Evolutionary conservation across 106 monocot genomes (phyloP).

Genomic region (Narthecium ossifragum): DNA sequence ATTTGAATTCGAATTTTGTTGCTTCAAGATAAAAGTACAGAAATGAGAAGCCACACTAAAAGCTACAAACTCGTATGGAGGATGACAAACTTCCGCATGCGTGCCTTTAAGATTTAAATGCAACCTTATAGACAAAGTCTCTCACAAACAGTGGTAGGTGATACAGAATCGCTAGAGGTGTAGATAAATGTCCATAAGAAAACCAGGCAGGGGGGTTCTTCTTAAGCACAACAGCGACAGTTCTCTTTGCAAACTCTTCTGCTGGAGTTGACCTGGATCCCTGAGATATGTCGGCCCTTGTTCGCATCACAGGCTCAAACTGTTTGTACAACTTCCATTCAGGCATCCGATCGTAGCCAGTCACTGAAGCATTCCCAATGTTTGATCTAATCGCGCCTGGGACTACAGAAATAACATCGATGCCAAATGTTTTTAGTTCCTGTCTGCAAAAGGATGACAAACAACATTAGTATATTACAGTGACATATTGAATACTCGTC

Average conservation of each 20-base stretch:
- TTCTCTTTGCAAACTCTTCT: conserved; percentile 73
- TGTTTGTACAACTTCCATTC: conserved; percentile 88
- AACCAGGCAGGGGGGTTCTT: conserved; percentile 78
- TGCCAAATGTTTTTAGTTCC: conserved; percentile 56
- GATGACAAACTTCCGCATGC: no score
- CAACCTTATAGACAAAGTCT: conserved; percentile 40
- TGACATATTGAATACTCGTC: no score
- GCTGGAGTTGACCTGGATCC: conserved; percentile 53
- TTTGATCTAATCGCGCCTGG: conserved; percentile 86
- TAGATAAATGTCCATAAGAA: conserved; percentile 65
- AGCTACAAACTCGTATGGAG: no score
- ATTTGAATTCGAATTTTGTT: no score
- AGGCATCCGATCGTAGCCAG: conserved; percentile 52
- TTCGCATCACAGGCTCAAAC: conserved; percentile 40
- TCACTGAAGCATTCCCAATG: conserved; percentile 45
- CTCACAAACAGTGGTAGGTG: conserved; percentile 57
- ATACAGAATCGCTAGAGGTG: conserved; percentile 47
- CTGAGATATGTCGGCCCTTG: conserved; percentile 58
- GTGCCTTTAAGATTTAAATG: no score
- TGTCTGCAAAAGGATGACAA: conserved; percentile 48
- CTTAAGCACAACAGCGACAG: conserved; percentile 45
- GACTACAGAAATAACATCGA: conserved; percentile 60
- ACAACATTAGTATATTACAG: no score
- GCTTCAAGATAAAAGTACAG: no score
- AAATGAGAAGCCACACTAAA: no score